Evolutionary conservation across 306 rosid species (phyloP), one percentile per base, ranked within the genome.

Genomic region (Hippophae tibetana): DNA sequence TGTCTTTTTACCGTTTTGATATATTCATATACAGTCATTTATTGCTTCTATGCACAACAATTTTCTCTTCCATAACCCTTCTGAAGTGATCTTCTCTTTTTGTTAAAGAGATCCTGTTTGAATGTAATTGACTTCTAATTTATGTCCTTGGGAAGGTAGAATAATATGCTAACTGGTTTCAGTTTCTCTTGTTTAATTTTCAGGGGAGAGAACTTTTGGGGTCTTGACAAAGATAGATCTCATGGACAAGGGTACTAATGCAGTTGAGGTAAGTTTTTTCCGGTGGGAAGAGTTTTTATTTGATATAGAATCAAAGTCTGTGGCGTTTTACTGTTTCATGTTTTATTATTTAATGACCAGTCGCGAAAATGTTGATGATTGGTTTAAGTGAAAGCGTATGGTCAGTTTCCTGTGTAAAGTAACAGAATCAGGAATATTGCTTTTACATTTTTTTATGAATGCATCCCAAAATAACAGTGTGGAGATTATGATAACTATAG

Each of bases 221-320:
- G 82, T 77, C 60, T 52, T 77, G 67, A 77, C 82, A 2, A 77
- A 77, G 67, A 72, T 77, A 52, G 82, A 77, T 54, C 78, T 77
- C 8, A 77, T 77, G 82, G 82, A 77, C 72, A 58, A 72, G 76
- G 82, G 82, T 46, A 77, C 82, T 43, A 72, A 77, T 61, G 82
- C 82, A 51, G 78, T 72, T 52, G 82, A 77, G 31, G 81, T 77
- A 77, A 68, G 81, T 72, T 53, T 7, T 6, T 25, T 42, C 62
- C 46, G 1, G 25, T 54, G 46, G 23, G 1, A 18, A 23, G 47
- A 60, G 18, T 50, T 25, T 13, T 12, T 7, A 47, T 10, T 6
- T 18, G 3, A 38, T 2, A 13, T 11, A 13, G 13, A 23, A 7
- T 41, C 8, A 13, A 40, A 18, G 57, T 8, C 1, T 11, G 14